Evolutionary conservation across 306 rosid species (phyloP).

Genomic region (Phaseolus lunatus): DNA sequence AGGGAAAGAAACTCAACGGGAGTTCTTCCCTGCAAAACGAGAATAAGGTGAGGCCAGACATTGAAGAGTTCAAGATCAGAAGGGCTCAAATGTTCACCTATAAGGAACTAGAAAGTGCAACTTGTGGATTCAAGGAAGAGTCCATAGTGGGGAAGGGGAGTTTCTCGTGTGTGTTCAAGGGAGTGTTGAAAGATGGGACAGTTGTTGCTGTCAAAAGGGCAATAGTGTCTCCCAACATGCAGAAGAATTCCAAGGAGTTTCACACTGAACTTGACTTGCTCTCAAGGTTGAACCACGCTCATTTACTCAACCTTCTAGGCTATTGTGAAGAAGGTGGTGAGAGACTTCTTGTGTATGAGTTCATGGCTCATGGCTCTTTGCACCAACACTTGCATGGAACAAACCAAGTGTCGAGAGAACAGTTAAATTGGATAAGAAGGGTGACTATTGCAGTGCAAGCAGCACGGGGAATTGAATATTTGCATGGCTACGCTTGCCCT

Average conservation of each 20-base stretch:
- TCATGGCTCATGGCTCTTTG: constrained; percentile 92
- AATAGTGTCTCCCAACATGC: constrained; percentile 74
- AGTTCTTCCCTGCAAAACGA: constrained; percentile 60
- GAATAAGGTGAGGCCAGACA: constrained; percentile 65
- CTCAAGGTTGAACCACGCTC: constrained; percentile 87
- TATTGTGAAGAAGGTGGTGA: constrained; percentile 91
- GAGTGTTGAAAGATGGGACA: constrained; percentile 80
- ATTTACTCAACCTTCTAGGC: constrained; percentile 84
- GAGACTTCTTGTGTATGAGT: constrained; percentile 91
- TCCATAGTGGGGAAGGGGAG: constrained; percentile 92
- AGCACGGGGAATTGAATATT: constrained; percentile 86
- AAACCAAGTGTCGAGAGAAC: constrained; percentile 70
- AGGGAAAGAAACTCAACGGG: constrained; percentile 55
- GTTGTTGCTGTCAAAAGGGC: constrained; percentile 91
- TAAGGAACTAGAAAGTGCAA: constrained; percentile 82
- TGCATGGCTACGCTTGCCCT: constrained; percentile 92
- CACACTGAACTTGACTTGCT: constrained; percentile 89
- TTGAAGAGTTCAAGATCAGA: constrained; percentile 79
- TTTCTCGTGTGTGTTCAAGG: constrained; percentile 84
- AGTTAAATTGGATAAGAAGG: constrained; percentile 86
- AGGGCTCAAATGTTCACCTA: constrained; percentile 82
- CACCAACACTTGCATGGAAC: constrained; percentile 87
- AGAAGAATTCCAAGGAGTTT: constrained; percentile 85
- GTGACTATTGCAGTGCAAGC: constrained; percentile 96
- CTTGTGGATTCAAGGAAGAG: constrained; percentile 77